These are phyloP conservation scores for Craterostigma plantagineum DNA, from an alignment of 257 asterid genomes.

Conservation along the genomic window DNA sequence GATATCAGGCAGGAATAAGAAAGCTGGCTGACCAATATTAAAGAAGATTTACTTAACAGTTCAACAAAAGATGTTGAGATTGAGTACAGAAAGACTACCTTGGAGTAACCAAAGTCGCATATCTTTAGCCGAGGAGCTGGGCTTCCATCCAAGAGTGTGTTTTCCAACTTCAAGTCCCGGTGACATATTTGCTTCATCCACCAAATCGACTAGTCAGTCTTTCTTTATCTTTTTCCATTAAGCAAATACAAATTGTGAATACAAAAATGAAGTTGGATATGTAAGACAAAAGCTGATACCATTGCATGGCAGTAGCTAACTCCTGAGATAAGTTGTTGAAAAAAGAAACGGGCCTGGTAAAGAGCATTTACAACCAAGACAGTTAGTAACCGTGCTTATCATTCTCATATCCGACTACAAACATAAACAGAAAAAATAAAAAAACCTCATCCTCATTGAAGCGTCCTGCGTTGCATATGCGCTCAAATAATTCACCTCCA, in stretches of 20 bases:
- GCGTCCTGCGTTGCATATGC: conserved; percentile 79
- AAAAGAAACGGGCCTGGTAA: conserved; percentile 75
- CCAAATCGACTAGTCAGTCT: conserved; percentile 2
- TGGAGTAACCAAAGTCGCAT: conserved; percentile 89
- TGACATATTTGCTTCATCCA: conserved; percentile 69
- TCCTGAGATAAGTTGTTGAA: conserved; percentile 88
- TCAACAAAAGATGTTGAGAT: not conserved
- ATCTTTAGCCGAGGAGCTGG: conserved; percentile 82
- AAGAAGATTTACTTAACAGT: too few relatives aligned
- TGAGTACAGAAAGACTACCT: conserved; percentile 23
- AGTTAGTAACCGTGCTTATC: not conserved
- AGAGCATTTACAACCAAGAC: not conserved
- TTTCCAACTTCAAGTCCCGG: conserved; percentile 79
- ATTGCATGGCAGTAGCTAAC: conserved; percentile 86
- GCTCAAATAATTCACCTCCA: conserved; percentile 83
- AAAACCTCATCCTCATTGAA: conserved; percentile 80
- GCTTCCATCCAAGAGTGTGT: conserved; percentile 80
- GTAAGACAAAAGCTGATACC: conserved; percentile 17
- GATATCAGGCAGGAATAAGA: too few relatives aligned
- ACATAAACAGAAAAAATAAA: conserved; percentile 2
- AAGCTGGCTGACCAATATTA: too few relatives aligned
- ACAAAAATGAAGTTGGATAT: too few relatives aligned
- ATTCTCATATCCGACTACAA: not conserved
- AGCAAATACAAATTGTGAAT: too few relatives aligned
- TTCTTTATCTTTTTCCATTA: too few relatives aligned